These are phyloP conservation scores for Candida taoyuanica DNA, from an alignment of 805 yeast species.

Conservation along the genomic window DNA sequence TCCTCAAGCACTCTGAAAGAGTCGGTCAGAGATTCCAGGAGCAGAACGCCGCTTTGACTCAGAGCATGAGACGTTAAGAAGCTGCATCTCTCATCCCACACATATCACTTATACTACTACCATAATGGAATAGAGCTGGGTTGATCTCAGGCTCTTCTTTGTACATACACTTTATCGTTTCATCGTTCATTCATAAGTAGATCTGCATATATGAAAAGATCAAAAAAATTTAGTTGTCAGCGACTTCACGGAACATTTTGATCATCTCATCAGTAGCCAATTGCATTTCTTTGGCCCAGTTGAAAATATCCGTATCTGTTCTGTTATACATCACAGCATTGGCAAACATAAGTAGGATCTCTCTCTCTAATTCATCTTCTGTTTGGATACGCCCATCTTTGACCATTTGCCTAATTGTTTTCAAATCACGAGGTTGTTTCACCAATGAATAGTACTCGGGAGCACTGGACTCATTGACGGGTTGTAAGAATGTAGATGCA, in stretches of 20 bases:
- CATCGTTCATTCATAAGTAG: too few species aligned
- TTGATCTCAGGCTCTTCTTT: not conserved
- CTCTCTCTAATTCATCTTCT: slow-evolving; percentile 54
- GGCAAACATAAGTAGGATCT: slow-evolving; percentile 72
- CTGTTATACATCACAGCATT: slow-evolving; percentile 81
- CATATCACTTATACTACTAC: not conserved
- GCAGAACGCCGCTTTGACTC: slow-evolving; percentile 80
- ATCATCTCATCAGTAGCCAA: slow-evolving; percentile 55
- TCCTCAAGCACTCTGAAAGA: slow-evolving; percentile 96
- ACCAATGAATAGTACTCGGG: slow-evolving; percentile 63
- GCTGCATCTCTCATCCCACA: not conserved
- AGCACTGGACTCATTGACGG: slow-evolving; percentile 64
- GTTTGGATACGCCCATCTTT: slow-evolving; percentile 52
- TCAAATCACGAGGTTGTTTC: slow-evolving; percentile 62
- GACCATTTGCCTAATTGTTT: slow-evolving; percentile 53
- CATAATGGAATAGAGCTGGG: not conserved
- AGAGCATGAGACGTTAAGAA: slow-evolving; percentile 48
- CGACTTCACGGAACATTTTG: slow-evolving; percentile 56
- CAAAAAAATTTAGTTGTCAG: slow-evolving; percentile 13
- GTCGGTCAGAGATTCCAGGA: slow-evolving; percentile 99
- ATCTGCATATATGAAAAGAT: too few species aligned
- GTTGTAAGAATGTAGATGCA: slow-evolving; percentile 68
- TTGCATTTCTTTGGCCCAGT: slow-evolving; percentile 67
- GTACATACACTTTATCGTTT: not conserved
- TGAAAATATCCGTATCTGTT: slow-evolving; percentile 54